These are phyloP conservation scores for Amesomyces nigricolor DNA, from an alignment of 2,329 filamentous ascomycete genomes.

Conservation along the genomic window DNA sequence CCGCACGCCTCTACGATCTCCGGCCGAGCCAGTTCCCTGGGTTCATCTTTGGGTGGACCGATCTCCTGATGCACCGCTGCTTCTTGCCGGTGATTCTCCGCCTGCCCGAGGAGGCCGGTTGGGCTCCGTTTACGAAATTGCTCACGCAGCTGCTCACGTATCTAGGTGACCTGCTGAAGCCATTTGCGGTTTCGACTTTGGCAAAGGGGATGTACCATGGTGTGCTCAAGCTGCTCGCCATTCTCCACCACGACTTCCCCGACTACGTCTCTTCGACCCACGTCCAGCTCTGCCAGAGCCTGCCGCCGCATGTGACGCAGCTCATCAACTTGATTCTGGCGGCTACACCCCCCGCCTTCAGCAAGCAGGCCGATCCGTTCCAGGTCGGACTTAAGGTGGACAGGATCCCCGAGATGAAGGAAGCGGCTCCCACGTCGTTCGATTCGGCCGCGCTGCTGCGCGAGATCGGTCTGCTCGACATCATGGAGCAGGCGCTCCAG, in stretches of 20 bases:
- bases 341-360: conserved; percentile 62
- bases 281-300: conserved; percentile 70
- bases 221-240: conserved; percentile 72
- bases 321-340: conserved; percentile 83
- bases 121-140: conserved; percentile 68
- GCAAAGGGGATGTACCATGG: conserved; percentile 82
- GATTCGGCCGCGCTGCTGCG: conserved; percentile 54
- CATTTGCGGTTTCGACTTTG: conserved; percentile 59
- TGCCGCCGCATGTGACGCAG: conserved; percentile 80
- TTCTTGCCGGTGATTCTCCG: conserved; percentile 76
- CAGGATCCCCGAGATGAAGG: conserved; percentile 66
- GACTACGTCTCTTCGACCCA: conserved; percentile 89
- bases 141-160: conserved; percentile 67
- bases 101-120: conserved; percentile 63
- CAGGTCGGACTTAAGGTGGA: conserved; percentile 71
- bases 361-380: conserved; percentile 68
- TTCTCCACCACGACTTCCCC: conserved; percentile 89
- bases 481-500: conserved; percentile 55
- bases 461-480: conserved; percentile 50
- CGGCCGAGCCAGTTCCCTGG: conserved; percentile 72
- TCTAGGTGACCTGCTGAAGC: conserved; percentile 74
- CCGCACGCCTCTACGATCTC: conserved; percentile 63
- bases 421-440: conserved; percentile 59
- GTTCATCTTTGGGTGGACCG: conserved; percentile 81
- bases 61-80: conserved; percentile 74